Conservation (phyloP, 2,329 filamentous ascomycete genomes). For the Fusarium sp. region DNA sequence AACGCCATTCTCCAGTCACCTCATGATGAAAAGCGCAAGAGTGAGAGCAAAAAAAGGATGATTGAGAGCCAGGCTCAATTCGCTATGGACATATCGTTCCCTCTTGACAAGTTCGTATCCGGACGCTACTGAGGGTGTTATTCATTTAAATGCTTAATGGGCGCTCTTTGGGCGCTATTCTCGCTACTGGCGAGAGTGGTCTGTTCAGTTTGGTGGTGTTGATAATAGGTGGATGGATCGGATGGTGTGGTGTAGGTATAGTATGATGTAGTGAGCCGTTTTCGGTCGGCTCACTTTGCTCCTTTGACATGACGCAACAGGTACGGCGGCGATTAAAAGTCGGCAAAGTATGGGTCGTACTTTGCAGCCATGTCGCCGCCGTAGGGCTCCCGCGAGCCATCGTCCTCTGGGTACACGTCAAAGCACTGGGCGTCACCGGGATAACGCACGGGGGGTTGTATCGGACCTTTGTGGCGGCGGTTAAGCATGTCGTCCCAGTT, state of each 20-base stretch:
- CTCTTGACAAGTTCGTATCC: conserved; percentile 5
- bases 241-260: neutral
- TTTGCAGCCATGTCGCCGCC: conserved; percentile 74
- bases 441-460: conserved; percentile 78
- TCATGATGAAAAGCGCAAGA: conserved; percentile 6
- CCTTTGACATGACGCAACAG: neutral
- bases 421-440: conserved; percentile 84
- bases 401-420: conserved; percentile 84
- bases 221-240: neutral
- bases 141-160: neutral
- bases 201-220: neutral
- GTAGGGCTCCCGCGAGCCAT: conserved; percentile 72
- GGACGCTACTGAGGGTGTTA: neutral
- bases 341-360: conserved; percentile 78
- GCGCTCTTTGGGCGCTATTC: neutral
- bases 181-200: conserved; percentile 6
- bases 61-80: conserved; percentile 18
- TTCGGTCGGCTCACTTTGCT: neutral
- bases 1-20: conserved; percentile 29
- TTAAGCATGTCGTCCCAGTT: conserved; percentile 80
- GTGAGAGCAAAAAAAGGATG: neutral
- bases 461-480: conserved; percentile 74
- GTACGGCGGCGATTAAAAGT: conserved; percentile 59
- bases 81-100: conserved; percentile 24
- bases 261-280: neutral